Percentiles rank a stretch among this genome's conserved stretches.
Conservation (phyloP, 352 stramenopile species). For the Globisporangium uncinulatum region DNA sequence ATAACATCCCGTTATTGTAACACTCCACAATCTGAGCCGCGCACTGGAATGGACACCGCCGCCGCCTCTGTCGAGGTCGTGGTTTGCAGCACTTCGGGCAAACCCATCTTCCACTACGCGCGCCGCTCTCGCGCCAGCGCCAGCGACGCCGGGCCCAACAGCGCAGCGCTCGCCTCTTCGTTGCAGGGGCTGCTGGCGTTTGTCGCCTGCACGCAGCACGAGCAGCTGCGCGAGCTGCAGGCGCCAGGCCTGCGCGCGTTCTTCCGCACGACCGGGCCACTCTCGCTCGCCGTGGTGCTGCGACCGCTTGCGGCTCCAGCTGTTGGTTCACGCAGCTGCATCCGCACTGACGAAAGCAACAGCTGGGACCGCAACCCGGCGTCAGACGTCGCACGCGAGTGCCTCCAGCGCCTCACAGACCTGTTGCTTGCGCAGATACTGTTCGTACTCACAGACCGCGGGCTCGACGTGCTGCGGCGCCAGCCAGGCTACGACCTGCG, state of each 20-base stretch:
- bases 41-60: conserved; percentile 12
- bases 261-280: conserved; percentile 40
- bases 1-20: no score
- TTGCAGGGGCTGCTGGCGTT: conserved; percentile 63
- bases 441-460: conserved; percentile 42
- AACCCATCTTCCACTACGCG: conserved; percentile 49
- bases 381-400: conserved; percentile 19
- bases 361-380: not conserved
- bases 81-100: conserved; percentile 52
- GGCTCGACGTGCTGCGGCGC: conserved; percentile 45
- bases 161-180: conserved; percentile 14
- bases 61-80: conserved; percentile 30
- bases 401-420: conserved; percentile 37
- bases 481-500: conserved; percentile 67
- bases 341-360: conserved; percentile 2
- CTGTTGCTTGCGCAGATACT: conserved; percentile 56
- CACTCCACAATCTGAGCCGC: not conserved
- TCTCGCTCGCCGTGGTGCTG: conserved; percentile 54
- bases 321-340: not conserved
- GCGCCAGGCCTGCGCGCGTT: conserved; percentile 28
- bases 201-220: conserved; percentile 45
- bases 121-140: conserved; percentile 9
- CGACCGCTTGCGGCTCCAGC: conserved; percentile 1
- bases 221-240: conserved; percentile 49
- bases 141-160: conserved; percentile 6